Conservation (phyloP, 2,329 filamentous ascomycete genomes). For the Colletotrichum karsti region DNA sequence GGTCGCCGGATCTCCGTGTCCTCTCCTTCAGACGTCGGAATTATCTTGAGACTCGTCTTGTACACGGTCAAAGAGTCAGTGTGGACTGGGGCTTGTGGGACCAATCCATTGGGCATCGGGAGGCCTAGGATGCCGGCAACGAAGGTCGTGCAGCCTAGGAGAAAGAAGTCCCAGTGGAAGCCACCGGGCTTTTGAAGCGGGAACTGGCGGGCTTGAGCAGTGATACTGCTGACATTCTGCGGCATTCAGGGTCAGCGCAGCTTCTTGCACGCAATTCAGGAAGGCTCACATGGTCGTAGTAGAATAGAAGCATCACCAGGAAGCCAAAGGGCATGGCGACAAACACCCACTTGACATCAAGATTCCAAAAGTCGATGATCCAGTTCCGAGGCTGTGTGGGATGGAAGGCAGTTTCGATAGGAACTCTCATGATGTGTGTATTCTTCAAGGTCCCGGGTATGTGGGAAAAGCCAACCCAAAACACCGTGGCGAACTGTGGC, state of each 20-base stretch:
- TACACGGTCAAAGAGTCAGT: slow-evolving; percentile 59
- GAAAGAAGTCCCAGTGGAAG: slow-evolving; percentile 70
- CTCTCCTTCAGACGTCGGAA: slow-evolving; percentile 49
- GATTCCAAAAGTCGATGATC: slow-evolving; percentile 62
- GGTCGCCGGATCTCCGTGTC: slow-evolving; percentile 52
- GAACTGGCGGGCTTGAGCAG: slow-evolving; percentile 63
- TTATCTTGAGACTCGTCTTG: slow-evolving; percentile 47
- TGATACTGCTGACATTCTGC: slow-evolving; percentile 61
- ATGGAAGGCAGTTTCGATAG: slow-evolving; percentile 53
- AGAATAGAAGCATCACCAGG: slow-evolving; percentile 61
- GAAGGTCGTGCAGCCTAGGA: slow-evolving; percentile 64
- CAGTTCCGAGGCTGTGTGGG: slow-evolving; percentile 54
- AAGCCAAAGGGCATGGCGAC: slow-evolving; percentile 62
- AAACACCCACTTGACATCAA: slow-evolving; percentile 60
- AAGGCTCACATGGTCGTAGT: slow-evolving; percentile 59
- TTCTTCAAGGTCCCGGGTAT: slow-evolving; percentile 54
- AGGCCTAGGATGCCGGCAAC: slow-evolving; percentile 63
- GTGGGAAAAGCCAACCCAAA: slow-evolving; percentile 61
- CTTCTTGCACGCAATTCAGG: slow-evolving; percentile 15
- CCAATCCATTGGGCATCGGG: slow-evolving; percentile 65
- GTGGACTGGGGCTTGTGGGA: slow-evolving; percentile 67
- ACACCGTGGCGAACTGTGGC: slow-evolving; percentile 55
- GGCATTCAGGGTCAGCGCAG: neutral
- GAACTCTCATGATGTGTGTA: slow-evolving; percentile 49
- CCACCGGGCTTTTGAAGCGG: slow-evolving; percentile 65